phyloP scores from a whole-genome alignment of 768 basidiomycete genomes.

The Psilocybe cubensis region DNA sequence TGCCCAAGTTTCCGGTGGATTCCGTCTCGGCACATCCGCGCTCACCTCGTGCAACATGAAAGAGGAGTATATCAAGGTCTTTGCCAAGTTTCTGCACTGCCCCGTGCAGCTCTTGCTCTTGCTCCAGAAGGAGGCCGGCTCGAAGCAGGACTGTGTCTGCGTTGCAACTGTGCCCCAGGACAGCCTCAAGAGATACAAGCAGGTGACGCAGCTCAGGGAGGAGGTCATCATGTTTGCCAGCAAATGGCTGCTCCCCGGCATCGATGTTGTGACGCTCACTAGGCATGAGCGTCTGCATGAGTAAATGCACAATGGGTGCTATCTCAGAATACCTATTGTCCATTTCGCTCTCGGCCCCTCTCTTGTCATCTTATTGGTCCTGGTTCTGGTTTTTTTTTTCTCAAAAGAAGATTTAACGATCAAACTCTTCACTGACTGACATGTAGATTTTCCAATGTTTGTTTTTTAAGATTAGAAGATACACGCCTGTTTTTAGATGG shows the following conservation, averaged over 20 bases:
- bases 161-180: conserved; percentile 72
- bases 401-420: conserved; percentile 26
- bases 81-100: conserved; percentile 92
- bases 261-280: conserved; percentile 49
- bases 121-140: conserved; percentile 93
- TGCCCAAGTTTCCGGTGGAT: conserved; percentile 95
- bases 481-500: conserved; percentile 12
- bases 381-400: neutral
- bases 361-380: neutral
- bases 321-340: no score
- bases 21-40: conserved; percentile 94
- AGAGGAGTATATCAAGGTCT: conserved; percentile 83
- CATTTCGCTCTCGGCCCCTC: neutral
- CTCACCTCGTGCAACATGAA: conserved; percentile 94
- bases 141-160: conserved; percentile 92
- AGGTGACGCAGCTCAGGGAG: conserved; percentile 72
- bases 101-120: conserved; percentile 88
- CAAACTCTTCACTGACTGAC: conserved; percentile 11
- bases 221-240: conserved; percentile 86
- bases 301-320: no score
- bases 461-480: no score
- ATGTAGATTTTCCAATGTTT: conserved; percentile 3
- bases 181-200: conserved; percentile 69
- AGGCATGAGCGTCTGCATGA: conserved; percentile 70
- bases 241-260: conserved; percentile 93